phyloP scores from a whole-genome alignment of 2,329 filamentous ascomycete species.

The Aspergillus japonicus region DNA sequence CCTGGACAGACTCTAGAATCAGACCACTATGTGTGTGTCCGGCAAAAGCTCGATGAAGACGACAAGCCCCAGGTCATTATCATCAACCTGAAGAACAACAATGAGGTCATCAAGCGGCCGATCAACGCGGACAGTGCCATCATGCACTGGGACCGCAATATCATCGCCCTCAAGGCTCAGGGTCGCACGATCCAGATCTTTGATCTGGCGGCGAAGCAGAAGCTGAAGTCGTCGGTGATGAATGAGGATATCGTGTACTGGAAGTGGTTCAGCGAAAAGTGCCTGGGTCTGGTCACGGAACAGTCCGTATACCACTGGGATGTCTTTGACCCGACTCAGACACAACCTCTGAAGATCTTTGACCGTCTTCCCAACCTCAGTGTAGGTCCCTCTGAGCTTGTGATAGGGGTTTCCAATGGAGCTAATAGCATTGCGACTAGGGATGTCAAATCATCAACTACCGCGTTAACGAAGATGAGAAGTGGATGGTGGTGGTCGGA shows the following conservation, averaged over 20 bases:
- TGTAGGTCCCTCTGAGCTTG: conserved; percentile 53
- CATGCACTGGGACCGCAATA: conserved; percentile 96
- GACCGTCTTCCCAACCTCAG: conserved; percentile 88
- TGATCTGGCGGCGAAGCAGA: conserved; percentile 86
- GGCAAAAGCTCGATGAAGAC: conserved; percentile 84
- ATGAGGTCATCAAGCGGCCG: conserved; percentile 88
- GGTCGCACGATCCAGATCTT: conserved; percentile 96
- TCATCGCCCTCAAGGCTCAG: conserved; percentile 95
- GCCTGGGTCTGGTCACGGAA: conserved; percentile 86
- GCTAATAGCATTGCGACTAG: conserved; percentile 46
- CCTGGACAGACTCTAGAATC: conserved; percentile 84
- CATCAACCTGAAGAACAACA: conserved; percentile 94
- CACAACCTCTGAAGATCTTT: conserved; percentile 83
- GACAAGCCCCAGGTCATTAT: conserved; percentile 93
- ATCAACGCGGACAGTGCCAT: conserved; percentile 99
- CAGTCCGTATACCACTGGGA: conserved; percentile 96
- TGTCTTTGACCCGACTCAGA: conserved; percentile 80
- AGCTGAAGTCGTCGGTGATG: conserved; percentile 95
- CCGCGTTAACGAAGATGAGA: conserved; percentile 88
- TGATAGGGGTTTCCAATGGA: neutral
- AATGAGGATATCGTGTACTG: conserved; percentile 97
- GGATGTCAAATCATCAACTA: conserved; percentile 99
- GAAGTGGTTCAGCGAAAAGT: conserved; percentile 96
- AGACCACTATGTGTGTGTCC: conserved; percentile 92
- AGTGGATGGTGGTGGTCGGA: conserved; percentile 97